Evolutionary conservation across 2,329 filamentous ascomycete genomes (phyloP), one percentile per base, ranked within the genome.

Genomic region (Trichoderma aggressivum): DNA sequence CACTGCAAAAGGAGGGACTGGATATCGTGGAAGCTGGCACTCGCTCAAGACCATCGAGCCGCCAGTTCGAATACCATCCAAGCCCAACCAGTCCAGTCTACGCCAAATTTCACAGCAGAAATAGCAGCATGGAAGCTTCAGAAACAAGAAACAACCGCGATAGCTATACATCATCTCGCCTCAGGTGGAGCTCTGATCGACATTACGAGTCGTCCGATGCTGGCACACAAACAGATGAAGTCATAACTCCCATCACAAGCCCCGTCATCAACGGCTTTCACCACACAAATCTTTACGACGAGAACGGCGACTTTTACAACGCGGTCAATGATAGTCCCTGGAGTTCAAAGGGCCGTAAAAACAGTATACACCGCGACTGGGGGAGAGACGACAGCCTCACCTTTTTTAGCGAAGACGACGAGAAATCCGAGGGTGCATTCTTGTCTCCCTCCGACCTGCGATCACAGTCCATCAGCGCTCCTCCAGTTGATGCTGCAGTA

Each of bases 1-100:
- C 80, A 0, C 74, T 82, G 7, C 78, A 82, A 67, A 78, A 76
- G 47, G 76, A 82, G 63, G 81, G 81, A 0, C 71, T 82, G 2
- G 79, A 79, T 6, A 79, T 82, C 10, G 76, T 77, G 7, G 81
- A 82, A 12, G 80, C 81, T 1, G 78, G 76, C 2, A 82, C 79
- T 1, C 78, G 74, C 4, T 78, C 78, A 2, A 76, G 80, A 3
- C 79, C 80, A 3, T 74, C 78, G 2, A 81, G 80, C n/a, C 72
- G 79, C 63, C 75, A 78, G 18, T 82, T 82, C 4, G 78, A 81
- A 50, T 82, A 79, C 36, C 74, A 76, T 10, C 81, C 81, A 6
- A 82, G 79, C 28, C 79, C 80, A 1, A 75, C 73, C 1, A 82
- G 80, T 21, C 80, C 80, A 0, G 74, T 76, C 5, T 81, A 85